Percentiles rank a stretch among this genome's conserved stretches.
Evolutionary conservation across 140 eudicot genomes (phyloP).

Genomic region (Flaveria floridana): DNA sequence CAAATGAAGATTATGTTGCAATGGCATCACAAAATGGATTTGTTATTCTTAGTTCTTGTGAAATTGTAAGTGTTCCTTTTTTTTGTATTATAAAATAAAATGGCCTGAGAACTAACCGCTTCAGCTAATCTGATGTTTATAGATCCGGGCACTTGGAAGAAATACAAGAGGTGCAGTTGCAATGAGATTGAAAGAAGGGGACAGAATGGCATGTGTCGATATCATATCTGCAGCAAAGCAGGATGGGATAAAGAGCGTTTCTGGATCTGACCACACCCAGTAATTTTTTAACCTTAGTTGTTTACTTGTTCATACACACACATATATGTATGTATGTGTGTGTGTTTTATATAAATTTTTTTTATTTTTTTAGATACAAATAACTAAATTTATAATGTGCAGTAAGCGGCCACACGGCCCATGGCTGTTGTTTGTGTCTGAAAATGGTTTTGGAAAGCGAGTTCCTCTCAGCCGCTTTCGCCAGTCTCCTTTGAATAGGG

Average conservation of each 20-base stretch:
- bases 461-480: conserved; percentile 87
- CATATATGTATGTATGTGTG: background rate
- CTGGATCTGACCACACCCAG: conserved; percentile 42
- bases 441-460: conserved; percentile 88
- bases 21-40: conserved; percentile 96
- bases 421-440: conserved; percentile 89
- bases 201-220: conserved; percentile 89
- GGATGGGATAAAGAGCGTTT: conserved; percentile 39
- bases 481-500: conserved; percentile 62
- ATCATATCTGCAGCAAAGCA: conserved; percentile 65
- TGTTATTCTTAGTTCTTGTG: conserved; percentile 81
- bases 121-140: background rate
- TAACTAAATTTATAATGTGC: conserved; percentile 28
- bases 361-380: background rate
- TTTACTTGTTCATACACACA: background rate
- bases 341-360: background rate
- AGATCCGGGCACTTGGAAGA: conserved; percentile 92
- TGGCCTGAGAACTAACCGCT: background rate
- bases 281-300: conserved; percentile 30
- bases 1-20: conserved; percentile 84
- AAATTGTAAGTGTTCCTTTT: conserved; percentile 50
- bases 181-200: conserved; percentile 81
- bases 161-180: conserved; percentile 88
- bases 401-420: conserved; percentile 60
- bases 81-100: background rate